phyloP scores from a whole-genome alignment of 805 yeast species.

The Ogataea corticis region DNA sequence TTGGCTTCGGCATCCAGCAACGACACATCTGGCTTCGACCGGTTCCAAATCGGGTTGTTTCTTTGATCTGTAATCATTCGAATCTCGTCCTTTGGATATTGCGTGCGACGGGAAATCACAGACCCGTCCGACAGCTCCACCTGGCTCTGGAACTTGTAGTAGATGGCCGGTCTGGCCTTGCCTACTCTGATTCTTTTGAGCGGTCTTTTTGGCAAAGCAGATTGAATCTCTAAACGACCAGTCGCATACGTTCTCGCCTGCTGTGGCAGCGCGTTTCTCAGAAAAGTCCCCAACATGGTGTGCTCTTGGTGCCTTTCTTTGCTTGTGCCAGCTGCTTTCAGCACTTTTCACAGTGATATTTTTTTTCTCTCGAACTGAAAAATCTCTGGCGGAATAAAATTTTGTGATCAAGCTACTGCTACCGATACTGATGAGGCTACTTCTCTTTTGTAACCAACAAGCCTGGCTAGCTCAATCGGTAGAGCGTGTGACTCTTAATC shows the following conservation, averaged over 20 bases:
- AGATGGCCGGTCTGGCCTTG: constrained; percentile 90
- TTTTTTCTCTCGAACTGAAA: background rate
- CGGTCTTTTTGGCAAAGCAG: constrained; percentile 50
- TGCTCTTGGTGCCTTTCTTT: background rate
- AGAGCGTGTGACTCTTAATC: constrained; percentile 32
- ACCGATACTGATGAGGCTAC: background rate
- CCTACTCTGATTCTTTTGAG: constrained; percentile 71
- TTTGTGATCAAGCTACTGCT: background rate
- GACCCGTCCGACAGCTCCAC: constrained; percentile 97
- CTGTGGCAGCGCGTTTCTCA: background rate
- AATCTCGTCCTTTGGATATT: constrained; percentile 83
- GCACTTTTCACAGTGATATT: too few species aligned
- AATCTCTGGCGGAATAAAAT: background rate
- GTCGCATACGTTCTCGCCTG: constrained; percentile 28
- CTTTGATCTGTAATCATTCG: constrained; percentile 88
- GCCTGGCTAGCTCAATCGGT: constrained; percentile 31
- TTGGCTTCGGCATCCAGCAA: constrained; percentile 79
- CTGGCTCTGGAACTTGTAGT: constrained; percentile 81
- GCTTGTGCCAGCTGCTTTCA: too few species aligned
- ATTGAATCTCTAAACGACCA: constrained; percentile 31
- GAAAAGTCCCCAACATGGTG: background rate
- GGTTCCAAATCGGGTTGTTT: constrained; percentile 86
- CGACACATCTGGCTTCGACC: constrained; percentile 73
- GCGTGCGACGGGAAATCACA: constrained; percentile 78
- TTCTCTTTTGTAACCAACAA: background rate